phyloP scores from a whole-genome alignment of 2,329 filamentous ascomycete genomes.

The Teratosphaeria viscida region DNA sequence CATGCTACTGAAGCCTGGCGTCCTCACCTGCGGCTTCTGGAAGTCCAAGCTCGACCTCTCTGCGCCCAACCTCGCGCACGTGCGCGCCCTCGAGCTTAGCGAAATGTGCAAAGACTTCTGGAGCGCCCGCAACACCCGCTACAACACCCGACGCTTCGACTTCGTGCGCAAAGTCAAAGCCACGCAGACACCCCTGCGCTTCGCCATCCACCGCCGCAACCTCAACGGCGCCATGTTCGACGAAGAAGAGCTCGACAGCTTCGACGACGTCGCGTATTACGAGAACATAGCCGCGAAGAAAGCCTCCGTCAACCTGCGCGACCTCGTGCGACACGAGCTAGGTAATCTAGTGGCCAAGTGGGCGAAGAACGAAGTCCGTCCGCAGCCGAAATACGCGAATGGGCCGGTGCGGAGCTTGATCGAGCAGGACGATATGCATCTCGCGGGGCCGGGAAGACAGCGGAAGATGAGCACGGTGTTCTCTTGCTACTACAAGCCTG shows the following conservation, averaged over 20 bases:
- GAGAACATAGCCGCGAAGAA: constrained; percentile 7
- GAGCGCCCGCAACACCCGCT: constrained; percentile 28
- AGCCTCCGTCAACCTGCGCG: constrained; percentile 8
- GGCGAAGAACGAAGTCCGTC: constrained; percentile 1
- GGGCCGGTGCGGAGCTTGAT: neutral
- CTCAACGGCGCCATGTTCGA: constrained; percentile 5
- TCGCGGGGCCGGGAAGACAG: constrained; percentile 3
- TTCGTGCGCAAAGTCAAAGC: constrained; percentile 34
- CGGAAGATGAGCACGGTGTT: constrained; percentile 15
- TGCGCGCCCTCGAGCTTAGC: constrained; percentile 29
- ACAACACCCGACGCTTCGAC: constrained; percentile 29
- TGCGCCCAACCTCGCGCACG: constrained; percentile 21
- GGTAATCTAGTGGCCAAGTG: constrained; percentile 1
- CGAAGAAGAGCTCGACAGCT: constrained; percentile 29
- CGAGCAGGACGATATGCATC: neutral
- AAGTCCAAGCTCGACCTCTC: constrained; percentile 28
- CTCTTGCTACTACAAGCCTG: constrained; percentile 16
- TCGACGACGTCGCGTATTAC: constrained; percentile 24
- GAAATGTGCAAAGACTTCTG: constrained; percentile 37
- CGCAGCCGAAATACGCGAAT: neutral
- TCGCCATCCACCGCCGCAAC: constrained; percentile 28
- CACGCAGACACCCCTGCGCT: constrained; percentile 29
- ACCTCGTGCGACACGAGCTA: constrained; percentile 8
- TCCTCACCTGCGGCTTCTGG: constrained; percentile 21
- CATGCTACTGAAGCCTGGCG: constrained; percentile 19